Evolutionary conservation across 2,329 filamentous ascomycete genomes (phyloP).

Genomic region (Plectosphaerella sp.): DNA sequence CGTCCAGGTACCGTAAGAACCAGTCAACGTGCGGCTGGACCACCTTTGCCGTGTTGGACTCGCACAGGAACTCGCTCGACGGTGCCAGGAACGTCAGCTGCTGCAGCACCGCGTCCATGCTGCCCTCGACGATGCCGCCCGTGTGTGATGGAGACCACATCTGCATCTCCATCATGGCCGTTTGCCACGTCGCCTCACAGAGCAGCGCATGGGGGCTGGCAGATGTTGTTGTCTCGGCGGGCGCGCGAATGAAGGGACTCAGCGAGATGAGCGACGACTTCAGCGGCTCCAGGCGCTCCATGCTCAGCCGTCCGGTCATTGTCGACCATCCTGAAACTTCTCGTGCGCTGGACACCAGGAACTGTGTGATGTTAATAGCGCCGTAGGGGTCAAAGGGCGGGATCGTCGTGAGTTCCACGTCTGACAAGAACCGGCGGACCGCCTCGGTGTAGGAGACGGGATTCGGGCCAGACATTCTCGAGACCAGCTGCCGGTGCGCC

Average conservation of each 20-base stretch:
- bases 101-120: slow-evolving; percentile 26
- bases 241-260: slow-evolving; percentile 19
- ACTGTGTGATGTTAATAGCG: slow-evolving; percentile 34
- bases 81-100: slow-evolving; percentile 24
- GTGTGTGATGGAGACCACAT: slow-evolving; percentile 36
- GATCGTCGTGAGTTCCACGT: slow-evolving; percentile 18
- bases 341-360: slow-evolving; percentile 33
- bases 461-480: slow-evolving; percentile 10
- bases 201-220: slow-evolving; percentile 11
- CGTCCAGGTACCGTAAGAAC: slow-evolving; percentile 31
- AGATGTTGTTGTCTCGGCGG: neutral
- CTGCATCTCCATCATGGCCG: slow-evolving; percentile 35
- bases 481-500: slow-evolving; percentile 23
- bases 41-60: slow-evolving; percentile 19
- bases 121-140: slow-evolving; percentile 28
- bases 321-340: slow-evolving; percentile 37
- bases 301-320: slow-evolving; percentile 34
- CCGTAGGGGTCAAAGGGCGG: slow-evolving; percentile 33
- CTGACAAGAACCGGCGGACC: slow-evolving; percentile 29
- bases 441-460: slow-evolving; percentile 25
- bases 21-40: slow-evolving; percentile 31
- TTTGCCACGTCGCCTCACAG: slow-evolving; percentile 32
- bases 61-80: slow-evolving; percentile 24
- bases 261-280: slow-evolving; percentile 28
- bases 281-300: slow-evolving; percentile 30